These are phyloP conservation scores for Pseudozyma flocculosa DNA, from an alignment of 1,284 basidiomycete species.

Conservation along the genomic window DNA sequence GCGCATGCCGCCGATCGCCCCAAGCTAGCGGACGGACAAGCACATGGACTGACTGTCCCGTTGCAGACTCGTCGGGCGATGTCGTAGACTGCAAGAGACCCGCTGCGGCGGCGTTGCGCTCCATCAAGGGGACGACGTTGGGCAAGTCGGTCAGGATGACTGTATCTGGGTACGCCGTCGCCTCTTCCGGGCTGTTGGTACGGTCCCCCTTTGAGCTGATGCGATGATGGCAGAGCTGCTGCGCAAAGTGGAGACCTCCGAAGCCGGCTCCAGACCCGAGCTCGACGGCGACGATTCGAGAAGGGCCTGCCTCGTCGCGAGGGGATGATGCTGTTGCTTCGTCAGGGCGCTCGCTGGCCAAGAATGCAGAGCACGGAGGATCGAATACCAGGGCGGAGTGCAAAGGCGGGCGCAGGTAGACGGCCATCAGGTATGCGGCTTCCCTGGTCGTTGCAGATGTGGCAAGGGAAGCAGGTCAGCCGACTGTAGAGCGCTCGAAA, in stretches of 20 bases:
- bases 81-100: slow-evolving; percentile 4
- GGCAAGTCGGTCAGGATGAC: slow-evolving; percentile 52
- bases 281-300: slow-evolving; percentile 34
- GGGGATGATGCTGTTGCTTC: not conserved
- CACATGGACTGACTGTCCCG: slow-evolving; percentile 1
- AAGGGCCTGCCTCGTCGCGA: no score
- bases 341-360: not conserved
- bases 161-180: not conserved
- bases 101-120: slow-evolving; percentile 39
- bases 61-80: no score
- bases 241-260: slow-evolving; percentile 48
- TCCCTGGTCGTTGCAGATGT: slow-evolving; percentile 18
- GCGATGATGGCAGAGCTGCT: slow-evolving; percentile 10
- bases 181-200: no score
- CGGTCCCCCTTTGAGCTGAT: slow-evolving; percentile 2
- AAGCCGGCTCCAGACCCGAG: slow-evolving; percentile 53
- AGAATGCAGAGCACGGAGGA: slow-evolving; percentile 45
- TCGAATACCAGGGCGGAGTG: slow-evolving; percentile 32
- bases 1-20: slow-evolving; percentile 37
- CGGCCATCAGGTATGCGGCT: slow-evolving; percentile 44
- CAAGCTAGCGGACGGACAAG: slow-evolving; percentile 40
- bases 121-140: slow-evolving; percentile 50
- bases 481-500: no score
- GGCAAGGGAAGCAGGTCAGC: no score
- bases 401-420: slow-evolving; percentile 32